Base-by-base conservation (phyloP, 2,329 filamentous ascomycete genomes). In the Fusarium sp. region DNA sequence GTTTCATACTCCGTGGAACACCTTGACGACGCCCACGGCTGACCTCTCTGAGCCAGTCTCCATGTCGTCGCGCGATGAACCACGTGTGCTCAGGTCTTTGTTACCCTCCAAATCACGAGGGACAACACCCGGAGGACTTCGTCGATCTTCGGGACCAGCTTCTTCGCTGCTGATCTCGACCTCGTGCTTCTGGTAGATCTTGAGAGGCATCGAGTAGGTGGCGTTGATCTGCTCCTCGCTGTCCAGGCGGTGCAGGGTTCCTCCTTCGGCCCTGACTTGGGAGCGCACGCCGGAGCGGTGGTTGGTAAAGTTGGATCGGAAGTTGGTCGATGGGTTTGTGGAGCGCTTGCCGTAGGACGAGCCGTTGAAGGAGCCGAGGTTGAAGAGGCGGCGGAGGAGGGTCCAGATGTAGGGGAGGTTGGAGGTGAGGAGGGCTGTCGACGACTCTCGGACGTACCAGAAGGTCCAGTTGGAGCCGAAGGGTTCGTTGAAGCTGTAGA, bases 381-480 rank as follows among this genome's bases (percentile, higher is more conserved):
- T 79, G 74, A 84, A 82, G 36, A 80, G 67, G 14, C 80, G 79
- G 27, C 81, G 83, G 17, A 84, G 69, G 6, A 84, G 75, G 1
- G 83, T 83, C 83, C 83, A 85, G 36, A 81, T 82, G 67, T 83
- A 79, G 14, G 83, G 83, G 6, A 85, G 80, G 66, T 85, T 85
- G 58, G 83, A 78, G n/a, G 83, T 80, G 72, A 85, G 83, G 49
- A 85, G 74, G 9, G 84, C 83, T 12, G 83, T 84, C 17, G 83
- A 84, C 1, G 83, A 83, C 66, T 85, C 84, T 56, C 84, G 82
- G 66, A 84, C 80, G 71, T 85, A 85, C 84, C 84, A 85, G 64
- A 81, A 82, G 0, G 81, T 82, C 83, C 83, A 85, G 51, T 79
- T 76, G 7, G 73, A 75, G 20, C 81, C 82, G 40, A 80, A 84